Conservation (phyloP, 495 filamentous ascomycete species). For the Polyplosphaeria fusca region DNA sequence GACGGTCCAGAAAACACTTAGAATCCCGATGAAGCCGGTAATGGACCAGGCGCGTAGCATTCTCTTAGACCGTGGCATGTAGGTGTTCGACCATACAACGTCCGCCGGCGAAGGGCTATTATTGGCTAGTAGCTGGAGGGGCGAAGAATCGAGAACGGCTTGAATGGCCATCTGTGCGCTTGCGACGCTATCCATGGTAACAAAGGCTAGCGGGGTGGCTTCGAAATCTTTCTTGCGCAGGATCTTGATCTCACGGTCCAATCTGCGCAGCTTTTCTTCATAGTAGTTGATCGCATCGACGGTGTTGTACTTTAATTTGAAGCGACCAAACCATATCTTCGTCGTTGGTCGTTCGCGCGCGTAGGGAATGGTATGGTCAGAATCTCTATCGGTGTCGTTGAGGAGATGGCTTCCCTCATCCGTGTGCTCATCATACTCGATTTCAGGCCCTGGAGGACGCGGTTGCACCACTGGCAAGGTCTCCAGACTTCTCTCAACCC, state of each 20-base stretch:
- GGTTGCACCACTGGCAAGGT: conserved; percentile 52
- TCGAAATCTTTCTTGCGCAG: conserved; percentile 74
- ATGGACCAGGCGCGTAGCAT: conserved; percentile 77
- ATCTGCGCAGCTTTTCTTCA: conserved; percentile 73
- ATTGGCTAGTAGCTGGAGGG: conserved; percentile 77
- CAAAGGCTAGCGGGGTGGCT: conserved; percentile 81
- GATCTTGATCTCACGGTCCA: conserved; percentile 71
- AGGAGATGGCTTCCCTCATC: conserved; percentile 55
- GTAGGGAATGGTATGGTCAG: conserved; percentile 45
- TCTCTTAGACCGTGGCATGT: conserved; percentile 69
- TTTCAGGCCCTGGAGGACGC: conserved; percentile 43
- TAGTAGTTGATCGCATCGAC: conserved; percentile 94
- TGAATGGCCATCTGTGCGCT: conserved; percentile 92
- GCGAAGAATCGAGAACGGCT: conserved; percentile 83
- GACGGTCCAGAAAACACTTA: conserved; percentile 86
- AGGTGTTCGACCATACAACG: conserved; percentile 91
- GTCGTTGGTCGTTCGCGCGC: conserved; percentile 59
- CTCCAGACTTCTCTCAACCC: conserved; percentile 49
- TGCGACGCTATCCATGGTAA: conserved; percentile 95
- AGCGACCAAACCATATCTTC: conserved; percentile 75
- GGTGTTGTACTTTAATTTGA: conserved; percentile 66
- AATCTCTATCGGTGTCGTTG: conserved; percentile 41
- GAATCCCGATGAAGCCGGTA: conserved; percentile 71
- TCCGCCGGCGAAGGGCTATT: conserved; percentile 84
- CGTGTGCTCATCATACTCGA: conserved; percentile 43